These are phyloP conservation scores for Metschnikowia kofuensis DNA, from an alignment of 805 yeast genomes.

Conservation along the genomic window DNA sequence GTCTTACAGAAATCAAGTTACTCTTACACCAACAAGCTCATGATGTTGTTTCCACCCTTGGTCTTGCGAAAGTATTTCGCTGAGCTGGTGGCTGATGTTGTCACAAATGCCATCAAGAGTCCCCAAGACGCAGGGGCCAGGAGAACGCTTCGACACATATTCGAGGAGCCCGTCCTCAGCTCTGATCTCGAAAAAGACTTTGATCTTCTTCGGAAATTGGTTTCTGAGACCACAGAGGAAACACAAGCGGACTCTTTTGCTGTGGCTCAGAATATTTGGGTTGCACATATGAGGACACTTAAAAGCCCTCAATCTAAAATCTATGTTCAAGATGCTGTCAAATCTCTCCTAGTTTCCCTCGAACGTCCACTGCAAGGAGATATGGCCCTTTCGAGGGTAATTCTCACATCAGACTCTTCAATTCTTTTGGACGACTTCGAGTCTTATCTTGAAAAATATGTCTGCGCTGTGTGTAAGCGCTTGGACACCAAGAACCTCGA, in stretches of 20 bases:
- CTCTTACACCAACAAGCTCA: conserved; percentile 1
- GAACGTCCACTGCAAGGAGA: conserved; percentile 1
- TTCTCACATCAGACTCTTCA: conserved; percentile 7
- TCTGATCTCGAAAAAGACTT: conserved; percentile 49
- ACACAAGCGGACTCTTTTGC: conserved; percentile 5
- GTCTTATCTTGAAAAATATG: conserved; percentile 3
- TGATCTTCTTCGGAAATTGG: conserved; percentile 17
- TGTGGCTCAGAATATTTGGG: conserved; percentile 13
- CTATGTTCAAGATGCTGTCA: conserved; percentile 1
- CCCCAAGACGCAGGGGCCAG: conserved; percentile 8
- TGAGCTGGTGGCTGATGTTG: not conserved
- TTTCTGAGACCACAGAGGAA: conserved; percentile 6
- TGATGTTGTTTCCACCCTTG: conserved; percentile 6
- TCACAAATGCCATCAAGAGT: conserved; percentile 1
- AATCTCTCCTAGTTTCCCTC: not conserved
- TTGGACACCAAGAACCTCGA: conserved; percentile 4
- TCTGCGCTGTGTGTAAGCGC: conserved; percentile 1
- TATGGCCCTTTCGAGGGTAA: conserved; percentile 8
- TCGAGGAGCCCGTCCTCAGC: conserved; percentile 52
- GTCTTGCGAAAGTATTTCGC: conserved; percentile 13
- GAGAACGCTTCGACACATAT: conserved; percentile 35
- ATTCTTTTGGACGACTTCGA: conserved; percentile 2
- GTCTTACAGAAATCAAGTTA: not conserved
- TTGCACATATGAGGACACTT: conserved; percentile 17
- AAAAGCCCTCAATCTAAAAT: conserved; percentile 11